These are phyloP conservation scores for Ganoderma lucidum DNA, from an alignment of 1,284 basidiomycete species.

Conservation along the genomic window DNA sequence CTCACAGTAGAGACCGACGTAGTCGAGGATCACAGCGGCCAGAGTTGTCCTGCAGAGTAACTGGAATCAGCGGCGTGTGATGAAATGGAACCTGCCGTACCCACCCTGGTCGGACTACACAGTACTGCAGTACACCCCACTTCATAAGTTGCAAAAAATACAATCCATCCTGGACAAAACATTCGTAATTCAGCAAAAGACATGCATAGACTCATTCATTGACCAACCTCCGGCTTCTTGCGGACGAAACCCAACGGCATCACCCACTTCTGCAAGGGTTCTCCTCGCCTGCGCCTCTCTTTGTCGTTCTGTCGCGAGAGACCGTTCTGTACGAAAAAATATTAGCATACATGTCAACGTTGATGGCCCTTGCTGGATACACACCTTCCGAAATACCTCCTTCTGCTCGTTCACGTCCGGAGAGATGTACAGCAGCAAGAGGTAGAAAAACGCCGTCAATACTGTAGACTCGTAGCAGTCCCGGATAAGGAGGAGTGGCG, in stretches of 20 bases:
- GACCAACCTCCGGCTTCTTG: conserved; percentile 63
- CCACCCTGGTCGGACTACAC: conserved; percentile 67
- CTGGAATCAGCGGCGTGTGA: not conserved
- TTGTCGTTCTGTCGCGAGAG: conserved; percentile 61
- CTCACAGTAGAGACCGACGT: conserved; percentile 76
- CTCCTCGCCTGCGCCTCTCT: conserved; percentile 50
- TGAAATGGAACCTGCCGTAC: conserved; percentile 16
- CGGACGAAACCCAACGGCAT: conserved; percentile 72
- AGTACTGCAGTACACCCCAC: conserved; percentile 85
- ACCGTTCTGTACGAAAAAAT: conserved; percentile 44
- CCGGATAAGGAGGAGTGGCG: conserved; percentile 66
- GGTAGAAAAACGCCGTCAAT: conserved; percentile 81
- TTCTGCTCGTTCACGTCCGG: conserved; percentile 70
- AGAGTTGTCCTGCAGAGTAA: conserved; percentile 60
- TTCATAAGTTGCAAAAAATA: conserved; percentile 84
- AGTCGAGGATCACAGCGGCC: conserved; percentile 69
- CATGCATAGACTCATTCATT: not conserved
- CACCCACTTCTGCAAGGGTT: conserved; percentile 68
- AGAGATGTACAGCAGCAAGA: conserved; percentile 77
- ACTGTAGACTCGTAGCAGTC: conserved; percentile 79
- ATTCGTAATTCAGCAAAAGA: not conserved
- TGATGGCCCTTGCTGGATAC: not conserved
- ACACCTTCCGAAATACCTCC: conserved; percentile 60
- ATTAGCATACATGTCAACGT: not conserved
- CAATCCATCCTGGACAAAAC: conserved; percentile 58